These are phyloP conservation scores for Penicillium parvum DNA, from an alignment of 495 filamentous ascomycete genomes.

Conservation along the genomic window DNA sequence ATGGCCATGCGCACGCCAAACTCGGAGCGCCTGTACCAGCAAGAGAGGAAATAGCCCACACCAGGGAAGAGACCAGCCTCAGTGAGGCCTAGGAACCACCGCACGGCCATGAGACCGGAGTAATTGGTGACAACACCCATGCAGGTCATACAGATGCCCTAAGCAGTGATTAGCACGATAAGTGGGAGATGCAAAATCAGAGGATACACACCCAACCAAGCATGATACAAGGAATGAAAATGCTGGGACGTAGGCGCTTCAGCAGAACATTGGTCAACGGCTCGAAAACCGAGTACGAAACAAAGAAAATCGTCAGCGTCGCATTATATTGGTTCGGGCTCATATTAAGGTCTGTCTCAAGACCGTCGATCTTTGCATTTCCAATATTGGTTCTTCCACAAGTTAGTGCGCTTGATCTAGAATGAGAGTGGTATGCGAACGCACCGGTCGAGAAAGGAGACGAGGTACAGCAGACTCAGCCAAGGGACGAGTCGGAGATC, in stretches of 20 bases:
- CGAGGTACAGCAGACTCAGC: slow-evolving; percentile 80
- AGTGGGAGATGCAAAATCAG: neutral
- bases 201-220: slow-evolving; percentile 42
- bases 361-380: slow-evolving; percentile 79
- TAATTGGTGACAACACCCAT: slow-evolving; percentile 83
- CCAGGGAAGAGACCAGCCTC: slow-evolving; percentile 88
- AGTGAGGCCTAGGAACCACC: slow-evolving; percentile 79
- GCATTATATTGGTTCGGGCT: slow-evolving; percentile 69
- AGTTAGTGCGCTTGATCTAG: neutral
- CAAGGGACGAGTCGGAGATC: slow-evolving; percentile 71
- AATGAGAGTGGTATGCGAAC: neutral
- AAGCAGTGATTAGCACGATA: slow-evolving; percentile 11
- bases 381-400: slow-evolving; percentile 68
- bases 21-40: slow-evolving; percentile 81
- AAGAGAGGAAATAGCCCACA: slow-evolving; percentile 82
- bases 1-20: slow-evolving; percentile 76
- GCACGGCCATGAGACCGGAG: slow-evolving; percentile 71
- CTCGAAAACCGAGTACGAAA: slow-evolving; percentile 85
- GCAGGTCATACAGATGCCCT: slow-evolving; percentile 76
- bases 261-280: slow-evolving; percentile 84
- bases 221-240: slow-evolving; percentile 63
- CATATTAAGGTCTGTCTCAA: slow-evolving; percentile 61
- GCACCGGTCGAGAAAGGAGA: slow-evolving; percentile 74
- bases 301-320: slow-evolving; percentile 82
- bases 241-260: slow-evolving; percentile 67